Conservation (phyloP, 1,139 yeast genomes). For the Pichia sp. region DNA sequence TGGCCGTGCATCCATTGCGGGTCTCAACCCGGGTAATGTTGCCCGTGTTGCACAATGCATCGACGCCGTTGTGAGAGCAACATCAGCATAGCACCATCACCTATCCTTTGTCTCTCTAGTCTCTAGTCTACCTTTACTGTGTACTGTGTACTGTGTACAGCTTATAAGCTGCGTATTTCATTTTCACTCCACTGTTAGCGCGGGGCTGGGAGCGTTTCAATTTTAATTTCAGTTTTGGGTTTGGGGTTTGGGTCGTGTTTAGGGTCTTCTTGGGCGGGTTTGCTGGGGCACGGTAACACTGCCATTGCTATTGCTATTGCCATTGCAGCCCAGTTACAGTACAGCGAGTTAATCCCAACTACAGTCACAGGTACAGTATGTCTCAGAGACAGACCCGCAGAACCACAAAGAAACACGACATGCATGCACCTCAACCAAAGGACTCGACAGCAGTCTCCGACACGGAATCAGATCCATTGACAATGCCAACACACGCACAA, state of each 20-base stretch:
- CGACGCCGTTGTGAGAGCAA: slow-evolving; percentile 57
- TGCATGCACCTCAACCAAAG: too few species aligned
- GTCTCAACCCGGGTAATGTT: slow-evolving; percentile 77
- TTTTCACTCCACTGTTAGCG: too few species aligned
- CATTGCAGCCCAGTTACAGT: too few species aligned
- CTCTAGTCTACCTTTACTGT: background rate
- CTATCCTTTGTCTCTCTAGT: background rate
- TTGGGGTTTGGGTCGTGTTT: too few species aligned
- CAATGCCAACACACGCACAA: background rate
- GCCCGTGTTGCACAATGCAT: slow-evolving; percentile 75
- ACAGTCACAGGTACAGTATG: too few species aligned
- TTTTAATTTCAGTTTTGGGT: too few species aligned
- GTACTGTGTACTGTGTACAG: background rate
- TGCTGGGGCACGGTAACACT: too few species aligned
- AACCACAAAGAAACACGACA: too few species aligned
- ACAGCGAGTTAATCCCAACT: too few species aligned
- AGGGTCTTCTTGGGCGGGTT: too few species aligned
- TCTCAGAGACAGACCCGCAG: too few species aligned
- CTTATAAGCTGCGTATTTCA: background rate
- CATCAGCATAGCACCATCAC: background rate
- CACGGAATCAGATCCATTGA: slow-evolving; percentile 11
- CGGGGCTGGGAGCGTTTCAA: background rate
- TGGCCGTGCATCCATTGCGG: slow-evolving; percentile 94
- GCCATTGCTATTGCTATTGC: too few species aligned
- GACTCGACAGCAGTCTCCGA: slow-evolving; percentile 16